Base-by-base conservation (phyloP, 2,329 filamentous ascomycete genomes). In the Lasiodiplodia sp. region DNA sequence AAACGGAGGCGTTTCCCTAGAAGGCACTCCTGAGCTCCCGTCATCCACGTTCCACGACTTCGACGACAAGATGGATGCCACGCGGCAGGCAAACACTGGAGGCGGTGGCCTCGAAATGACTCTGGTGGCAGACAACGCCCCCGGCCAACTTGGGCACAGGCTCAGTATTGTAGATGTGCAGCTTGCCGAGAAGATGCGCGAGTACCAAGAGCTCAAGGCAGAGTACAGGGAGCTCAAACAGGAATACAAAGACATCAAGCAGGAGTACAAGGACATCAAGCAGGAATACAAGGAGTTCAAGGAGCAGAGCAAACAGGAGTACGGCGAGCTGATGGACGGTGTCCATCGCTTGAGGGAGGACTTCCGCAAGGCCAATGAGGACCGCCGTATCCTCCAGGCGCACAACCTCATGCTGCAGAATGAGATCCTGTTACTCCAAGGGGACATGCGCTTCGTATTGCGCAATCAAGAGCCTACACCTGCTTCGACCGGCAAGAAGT, bases 191-290 rank as follows among this genome's bases (percentile, higher is more conserved):
- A 44, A 34, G 58, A 63, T 34, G 12, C 4, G n/a, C 12, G 38
- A 49, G 4, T 28, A 49, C 18, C 10, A 34, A 3, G 58, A 63
- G 14, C 25, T 18, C 11, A 44, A 62, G 14, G 11, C 11, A 8
- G 34, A 62, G 38, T 25, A 25, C 4, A 23, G 11, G 28, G 38
- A 58, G 4, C n/a, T 44, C 11, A 60, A 60, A 16, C 56, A 44
- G 37, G 56, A 60, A 12, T 60, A 10, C 56, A 40, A 28, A 21
- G 56, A 62, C 16, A 40, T 51, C 40, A 62, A 60, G 37, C 37
- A 31, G 23, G 56, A 44, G 21, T 37, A 14, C 37, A 44, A 40
- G 23, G 37, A 44, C 7, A 3, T 14, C 49, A 28, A 21, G 25
- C 21, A 52, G 49, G 51, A 23, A 12, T 53, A 34, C 25, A 34